Evolutionary conservation across 2,329 filamentous ascomycete species (phyloP).

Genomic region (Sporothrix euskadiensis): DNA sequence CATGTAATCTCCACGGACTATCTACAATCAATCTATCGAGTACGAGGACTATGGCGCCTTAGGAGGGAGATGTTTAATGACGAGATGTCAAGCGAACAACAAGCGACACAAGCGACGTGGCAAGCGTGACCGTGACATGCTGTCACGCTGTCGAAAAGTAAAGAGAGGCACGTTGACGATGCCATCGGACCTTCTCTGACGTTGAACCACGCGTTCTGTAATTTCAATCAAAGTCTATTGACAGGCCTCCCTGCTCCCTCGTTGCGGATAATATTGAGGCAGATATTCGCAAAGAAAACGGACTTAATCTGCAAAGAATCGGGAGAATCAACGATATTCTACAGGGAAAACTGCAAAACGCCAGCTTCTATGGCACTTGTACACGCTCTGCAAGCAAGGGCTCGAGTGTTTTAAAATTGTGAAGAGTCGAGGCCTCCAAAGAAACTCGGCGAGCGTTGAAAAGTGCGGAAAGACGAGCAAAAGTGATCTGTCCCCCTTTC

Average conservation of each 20-base stretch:
- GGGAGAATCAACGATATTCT: not conserved
- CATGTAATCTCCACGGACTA: not conserved
- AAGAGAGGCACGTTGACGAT: not conserved
- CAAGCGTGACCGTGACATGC: not conserved
- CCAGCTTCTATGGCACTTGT: not conserved
- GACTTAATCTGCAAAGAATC: not conserved
- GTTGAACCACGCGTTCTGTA: not conserved
- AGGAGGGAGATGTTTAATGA: not conserved
- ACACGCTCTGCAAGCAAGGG: conserved; percentile 11
- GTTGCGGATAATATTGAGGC: not conserved
- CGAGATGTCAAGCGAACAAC: not conserved
- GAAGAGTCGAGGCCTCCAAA: not conserved
- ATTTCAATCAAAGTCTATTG: not conserved
- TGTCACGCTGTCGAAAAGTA: not conserved
- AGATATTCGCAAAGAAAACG: not conserved
- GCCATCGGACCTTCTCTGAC: not conserved
- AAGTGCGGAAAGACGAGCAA: not conserved
- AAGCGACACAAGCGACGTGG: not conserved
- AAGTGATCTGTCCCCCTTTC: not conserved
- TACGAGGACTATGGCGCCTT: too few species aligned
- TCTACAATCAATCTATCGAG: not conserved
- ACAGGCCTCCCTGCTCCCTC: not conserved
- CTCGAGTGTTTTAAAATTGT: not conserved
- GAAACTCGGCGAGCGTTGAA: not conserved
- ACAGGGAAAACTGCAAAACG: not conserved